Conservation (phyloP, 805 yeast species). For the Metschnikowia santaceciliae region DNA sequence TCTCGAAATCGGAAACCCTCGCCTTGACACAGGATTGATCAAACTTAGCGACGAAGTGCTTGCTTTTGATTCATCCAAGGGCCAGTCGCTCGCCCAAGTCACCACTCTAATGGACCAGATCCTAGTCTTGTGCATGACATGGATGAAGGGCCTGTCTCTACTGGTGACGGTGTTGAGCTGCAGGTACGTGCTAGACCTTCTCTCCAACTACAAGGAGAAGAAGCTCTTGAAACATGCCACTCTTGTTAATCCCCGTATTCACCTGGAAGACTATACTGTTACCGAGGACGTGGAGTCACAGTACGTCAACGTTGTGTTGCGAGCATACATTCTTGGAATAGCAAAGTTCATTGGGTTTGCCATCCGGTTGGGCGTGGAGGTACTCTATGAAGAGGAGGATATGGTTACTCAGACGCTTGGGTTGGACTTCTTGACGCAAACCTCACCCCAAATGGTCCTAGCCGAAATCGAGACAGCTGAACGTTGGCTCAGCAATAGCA, state of each 20-base stretch:
- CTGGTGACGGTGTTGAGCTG: constrained; percentile 78
- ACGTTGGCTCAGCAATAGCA: constrained; percentile 25
- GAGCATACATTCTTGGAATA: constrained; percentile 49
- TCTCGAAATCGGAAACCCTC: constrained; percentile 66
- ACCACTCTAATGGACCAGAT: constrained; percentile 53
- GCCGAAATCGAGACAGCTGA: constrained; percentile 33
- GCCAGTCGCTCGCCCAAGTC: constrained; percentile 38
- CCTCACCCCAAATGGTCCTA: constrained; percentile 20
- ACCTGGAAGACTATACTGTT: constrained; percentile 1
- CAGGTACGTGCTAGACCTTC: constrained; percentile 61
- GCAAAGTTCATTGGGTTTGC: constrained; percentile 50
- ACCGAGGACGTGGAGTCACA: constrained; percentile 8
- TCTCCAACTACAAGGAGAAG: constrained; percentile 34
- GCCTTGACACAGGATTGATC: constrained; percentile 76
- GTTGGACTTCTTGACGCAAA: constrained; percentile 28
- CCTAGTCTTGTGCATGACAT: constrained; percentile 53
- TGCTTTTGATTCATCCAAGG: constrained; percentile 40
- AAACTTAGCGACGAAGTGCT: constrained; percentile 41
- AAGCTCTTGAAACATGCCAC: constrained; percentile 11
- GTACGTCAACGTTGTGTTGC: constrained; percentile 49
- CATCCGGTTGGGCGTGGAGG: constrained; percentile 49
- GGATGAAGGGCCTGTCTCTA: constrained; percentile 74
- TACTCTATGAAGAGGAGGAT: constrained; percentile 73
- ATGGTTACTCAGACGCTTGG: constrained; percentile 62
- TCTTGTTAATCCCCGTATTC: constrained; percentile 11